Evolutionary conservation across 345 rosid species (phyloP).

Genomic region (Eucalyptus erythrocorys): DNA sequence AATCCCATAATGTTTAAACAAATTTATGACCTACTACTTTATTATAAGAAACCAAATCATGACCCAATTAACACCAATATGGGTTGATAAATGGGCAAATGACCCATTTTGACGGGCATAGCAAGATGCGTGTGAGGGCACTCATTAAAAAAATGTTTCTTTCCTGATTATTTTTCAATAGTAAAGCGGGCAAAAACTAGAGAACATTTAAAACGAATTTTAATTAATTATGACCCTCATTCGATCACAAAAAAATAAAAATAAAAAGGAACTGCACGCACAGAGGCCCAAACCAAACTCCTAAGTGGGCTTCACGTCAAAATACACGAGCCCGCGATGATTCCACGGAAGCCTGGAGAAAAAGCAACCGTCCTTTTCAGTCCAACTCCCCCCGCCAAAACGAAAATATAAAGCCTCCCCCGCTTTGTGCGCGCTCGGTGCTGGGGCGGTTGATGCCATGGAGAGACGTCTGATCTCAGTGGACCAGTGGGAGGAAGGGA

Average conservation of each 20-base stretch:
- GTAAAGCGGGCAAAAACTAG: no score
- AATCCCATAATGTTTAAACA: no score
- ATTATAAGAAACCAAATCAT: no score
- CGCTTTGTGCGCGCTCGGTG: neutral
- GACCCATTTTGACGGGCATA: no score
- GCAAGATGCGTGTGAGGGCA: no score
- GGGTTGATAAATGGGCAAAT: no score
- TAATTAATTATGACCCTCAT: neutral
- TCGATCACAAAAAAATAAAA: neutral
- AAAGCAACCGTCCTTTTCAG: neutral
- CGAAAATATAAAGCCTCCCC: neutral
- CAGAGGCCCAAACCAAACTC: neutral
- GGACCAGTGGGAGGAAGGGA: constrained; percentile 53
- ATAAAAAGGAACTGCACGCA: neutral
- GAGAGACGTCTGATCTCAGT: constrained; percentile 62
- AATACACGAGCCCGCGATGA: neutral
- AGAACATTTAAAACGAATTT: neutral
- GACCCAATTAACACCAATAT: no score
- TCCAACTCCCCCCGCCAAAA: neutral
- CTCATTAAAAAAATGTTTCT: no score
- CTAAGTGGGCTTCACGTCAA: neutral
- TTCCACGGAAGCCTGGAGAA: neutral
- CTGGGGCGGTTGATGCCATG: constrained; percentile 10
- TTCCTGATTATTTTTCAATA: no score
- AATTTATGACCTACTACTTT: no score